Percentiles rank a stretch among this genome's conserved stretches.
phyloP scores from a whole-genome alignment of 2,329 filamentous ascomycete genomes.

The Shiraia sp. region DNA sequence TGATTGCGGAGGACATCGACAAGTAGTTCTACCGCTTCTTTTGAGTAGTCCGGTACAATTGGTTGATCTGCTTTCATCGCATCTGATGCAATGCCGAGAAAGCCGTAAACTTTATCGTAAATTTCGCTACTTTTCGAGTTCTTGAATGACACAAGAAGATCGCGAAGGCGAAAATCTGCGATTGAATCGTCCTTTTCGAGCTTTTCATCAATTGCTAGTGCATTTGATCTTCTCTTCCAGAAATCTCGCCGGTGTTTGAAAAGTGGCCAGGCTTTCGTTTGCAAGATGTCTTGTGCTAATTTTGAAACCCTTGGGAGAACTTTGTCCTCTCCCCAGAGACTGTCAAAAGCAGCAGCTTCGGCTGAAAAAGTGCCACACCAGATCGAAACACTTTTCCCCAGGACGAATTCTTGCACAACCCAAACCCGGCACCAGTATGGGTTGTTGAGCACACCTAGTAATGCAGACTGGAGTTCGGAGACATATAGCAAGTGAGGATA shows the following conservation, averaged over 20 bases:
- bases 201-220: too few species aligned
- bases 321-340: conserved; percentile 9
- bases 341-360: conserved; percentile 6
- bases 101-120: conserved; percentile 17
- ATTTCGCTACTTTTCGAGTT: conserved; percentile 11
- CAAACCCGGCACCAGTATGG: conserved; percentile 6
- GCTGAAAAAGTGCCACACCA: not conserved
- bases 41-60: conserved; percentile 17
- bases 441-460: conserved; percentile 2
- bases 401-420: conserved; percentile 8
- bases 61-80: conserved; percentile 2
- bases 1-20: conserved; percentile 18
- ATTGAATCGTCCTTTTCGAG: too few species aligned
- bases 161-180: conserved; percentile 11
- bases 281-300: not conserved
- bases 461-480: not conserved
- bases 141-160: conserved; percentile 14
- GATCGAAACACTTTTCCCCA: conserved; percentile 1
- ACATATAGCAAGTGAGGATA: not conserved
- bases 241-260: conserved; percentile 17
- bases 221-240: conserved; percentile 12
- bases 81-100: conserved; percentile 13
- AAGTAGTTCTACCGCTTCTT: conserved; percentile 11
- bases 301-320: not conserved
- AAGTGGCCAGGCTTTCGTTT: conserved; percentile 10